These are phyloP conservation scores for Backusella australiensis DNA, from an alignment of 192 early-diverging fungal species.

Conservation along the genomic window DNA sequence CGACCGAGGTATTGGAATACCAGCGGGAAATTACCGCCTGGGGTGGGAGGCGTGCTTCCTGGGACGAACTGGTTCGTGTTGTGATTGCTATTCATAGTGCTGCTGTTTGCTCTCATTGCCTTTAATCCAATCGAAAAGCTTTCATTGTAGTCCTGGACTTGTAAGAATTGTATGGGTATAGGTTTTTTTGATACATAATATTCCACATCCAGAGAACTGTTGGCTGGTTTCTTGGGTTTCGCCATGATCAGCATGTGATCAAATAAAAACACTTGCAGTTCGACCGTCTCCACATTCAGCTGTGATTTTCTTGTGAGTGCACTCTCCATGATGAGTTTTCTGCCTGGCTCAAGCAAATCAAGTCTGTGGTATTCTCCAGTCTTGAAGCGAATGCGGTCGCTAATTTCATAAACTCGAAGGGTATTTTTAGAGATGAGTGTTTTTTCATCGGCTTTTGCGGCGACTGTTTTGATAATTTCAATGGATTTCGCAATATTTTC, in stretches of 20 bases:
- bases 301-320: constrained; percentile 49
- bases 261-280: constrained; percentile 80
- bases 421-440: constrained; percentile 15
- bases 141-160: constrained; percentile 35
- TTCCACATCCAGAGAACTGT: constrained; percentile 55
- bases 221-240: constrained; percentile 46
- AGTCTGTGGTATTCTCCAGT: constrained; percentile 55
- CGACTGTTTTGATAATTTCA: constrained; percentile 16
- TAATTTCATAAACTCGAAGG: constrained; percentile 25
- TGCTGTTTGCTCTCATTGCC: constrained; percentile 8
- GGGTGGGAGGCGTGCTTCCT: constrained; percentile 31
- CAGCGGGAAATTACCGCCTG: constrained; percentile 56
- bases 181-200: constrained; percentile 68
- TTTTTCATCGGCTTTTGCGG: constrained; percentile 15
- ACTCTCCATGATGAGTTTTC: constrained; percentile 79
- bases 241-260: constrained; percentile 84
- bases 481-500: constrained; percentile 43
- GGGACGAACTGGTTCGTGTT: constrained; percentile 12
- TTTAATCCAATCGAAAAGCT: constrained; percentile 16
- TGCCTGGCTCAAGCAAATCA: constrained; percentile 62
- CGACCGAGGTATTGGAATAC: constrained; percentile 76
- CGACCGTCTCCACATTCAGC: constrained; percentile 51
- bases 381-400: constrained; percentile 25
- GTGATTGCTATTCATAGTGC: neutral
- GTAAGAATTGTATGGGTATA: constrained; percentile 78